Evolutionary conservation across 805 yeast genomes (phyloP).

Genomic region (Candida tammaniensis): DNA sequence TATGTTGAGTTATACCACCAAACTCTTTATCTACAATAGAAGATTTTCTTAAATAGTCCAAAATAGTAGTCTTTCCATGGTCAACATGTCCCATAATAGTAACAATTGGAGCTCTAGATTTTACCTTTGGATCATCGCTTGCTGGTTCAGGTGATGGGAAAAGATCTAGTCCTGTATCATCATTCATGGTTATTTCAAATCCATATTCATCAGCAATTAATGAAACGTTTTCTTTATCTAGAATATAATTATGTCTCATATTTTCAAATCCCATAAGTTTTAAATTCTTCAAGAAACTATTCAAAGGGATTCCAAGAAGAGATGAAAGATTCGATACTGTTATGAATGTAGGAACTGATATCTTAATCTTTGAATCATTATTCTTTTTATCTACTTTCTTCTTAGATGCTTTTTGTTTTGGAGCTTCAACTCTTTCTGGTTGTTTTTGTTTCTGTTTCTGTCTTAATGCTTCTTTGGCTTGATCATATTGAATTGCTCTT

Average conservation of each 20-base stretch:
- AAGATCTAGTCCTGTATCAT: conserved; percentile 59
- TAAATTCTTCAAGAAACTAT: conserved; percentile 56
- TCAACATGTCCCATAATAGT: conserved; percentile 99
- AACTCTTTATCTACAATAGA: conserved; percentile 80
- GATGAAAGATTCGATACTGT: conserved; percentile 79
- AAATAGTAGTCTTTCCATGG: conserved; percentile 94
- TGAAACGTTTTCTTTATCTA: conserved; percentile 83
- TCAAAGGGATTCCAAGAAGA: conserved; percentile 62
- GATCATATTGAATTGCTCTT: conserved; percentile 4
- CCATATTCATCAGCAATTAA: conserved; percentile 89
- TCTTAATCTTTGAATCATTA: conserved; percentile 19
- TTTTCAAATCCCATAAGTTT: conserved; percentile 69
- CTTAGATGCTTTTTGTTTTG: background rate
- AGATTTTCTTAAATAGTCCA: conserved; percentile 83
- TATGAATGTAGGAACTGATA: conserved; percentile 69
- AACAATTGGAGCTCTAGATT: conserved; percentile 85
- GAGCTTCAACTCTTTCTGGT: conserved; percentile 2
- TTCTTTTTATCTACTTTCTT: background rate
- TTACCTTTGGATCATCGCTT: conserved; percentile 29
- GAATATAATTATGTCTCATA: conserved; percentile 69
- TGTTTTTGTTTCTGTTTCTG: background rate
- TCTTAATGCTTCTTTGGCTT: conserved; percentile 12
- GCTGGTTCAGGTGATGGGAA: conserved; percentile 49
- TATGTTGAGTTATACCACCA: conserved; percentile 98
- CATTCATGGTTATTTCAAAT: conserved; percentile 55